Evolutionary conservation across 805 yeast genomes (phyloP).

Genomic region (Scheffersomyces amazonensis): DNA sequence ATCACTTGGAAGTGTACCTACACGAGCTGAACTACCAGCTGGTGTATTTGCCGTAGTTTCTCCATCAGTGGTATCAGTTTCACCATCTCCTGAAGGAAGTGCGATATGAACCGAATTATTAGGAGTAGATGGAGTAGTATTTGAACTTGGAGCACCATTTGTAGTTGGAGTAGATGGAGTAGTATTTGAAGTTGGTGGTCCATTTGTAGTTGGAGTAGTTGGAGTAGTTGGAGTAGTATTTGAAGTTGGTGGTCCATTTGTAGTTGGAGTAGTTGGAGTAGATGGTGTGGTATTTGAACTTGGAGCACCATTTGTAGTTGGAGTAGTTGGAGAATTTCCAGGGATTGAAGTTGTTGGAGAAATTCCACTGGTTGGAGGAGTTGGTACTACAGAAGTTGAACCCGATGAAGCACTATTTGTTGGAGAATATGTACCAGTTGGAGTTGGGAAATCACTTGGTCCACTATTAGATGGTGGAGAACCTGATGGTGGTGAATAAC

Average conservation of each 20-base stretch:
- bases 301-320: not conserved
- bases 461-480: constrained; percentile 3
- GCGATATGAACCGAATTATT: not conserved
- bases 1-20: not conserved
- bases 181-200: constrained; percentile 1
- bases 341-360: not conserved
- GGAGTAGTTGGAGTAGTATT: not conserved
- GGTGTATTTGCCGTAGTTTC: not conserved
- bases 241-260: constrained; percentile 1
- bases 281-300: not conserved
- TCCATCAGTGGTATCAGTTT: not conserved
- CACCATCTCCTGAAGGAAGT: not conserved
- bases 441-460: no score
- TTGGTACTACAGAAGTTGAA: no score
- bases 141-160: not conserved
- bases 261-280: constrained; percentile 2
- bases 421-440: constrained; percentile 1
- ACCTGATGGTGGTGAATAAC: not conserved
- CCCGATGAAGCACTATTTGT: not conserved
- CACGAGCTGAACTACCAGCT: not conserved
- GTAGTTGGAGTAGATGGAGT: not conserved
- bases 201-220: not conserved
- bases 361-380: no score
- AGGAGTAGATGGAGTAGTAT: not conserved
- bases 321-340: not conserved